These are phyloP conservation scores for Tagetes patula DNA, from an alignment of 129 eudicot genomes.

Conservation along the genomic window DNA sequence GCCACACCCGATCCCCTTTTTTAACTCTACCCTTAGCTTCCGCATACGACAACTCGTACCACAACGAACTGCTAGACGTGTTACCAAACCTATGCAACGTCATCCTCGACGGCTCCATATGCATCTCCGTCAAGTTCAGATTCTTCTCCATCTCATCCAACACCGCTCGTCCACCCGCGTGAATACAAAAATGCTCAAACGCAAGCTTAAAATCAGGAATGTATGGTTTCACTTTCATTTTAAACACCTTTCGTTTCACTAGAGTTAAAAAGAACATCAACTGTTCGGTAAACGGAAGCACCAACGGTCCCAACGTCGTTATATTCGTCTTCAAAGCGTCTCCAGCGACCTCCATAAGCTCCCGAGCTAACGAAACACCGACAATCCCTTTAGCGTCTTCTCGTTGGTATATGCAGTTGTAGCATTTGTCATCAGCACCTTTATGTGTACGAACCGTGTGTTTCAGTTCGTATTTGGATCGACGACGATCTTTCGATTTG, in stretches of 20 bases:
- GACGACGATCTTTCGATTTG: slow-evolving; percentile 45
- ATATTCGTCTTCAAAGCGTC: slow-evolving; percentile 85
- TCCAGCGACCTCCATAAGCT: slow-evolving; percentile 90
- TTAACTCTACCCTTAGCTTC: slow-evolving; percentile 81
- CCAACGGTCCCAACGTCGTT: slow-evolving; percentile 78
- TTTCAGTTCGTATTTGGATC: slow-evolving; percentile 70
- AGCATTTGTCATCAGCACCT: slow-evolving; percentile 78
- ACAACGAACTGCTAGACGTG: slow-evolving; percentile 87
- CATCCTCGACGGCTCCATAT: slow-evolving; percentile 94
- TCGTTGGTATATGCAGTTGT: slow-evolving; percentile 75
- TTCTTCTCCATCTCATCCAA: slow-evolving; percentile 75
- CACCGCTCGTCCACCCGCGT: slow-evolving; percentile 89
- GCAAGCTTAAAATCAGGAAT: slow-evolving; percentile 86
- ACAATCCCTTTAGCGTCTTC: slow-evolving; percentile 73
- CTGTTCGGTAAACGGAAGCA: slow-evolving; percentile 79
- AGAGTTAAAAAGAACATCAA: slow-evolving; percentile 64
- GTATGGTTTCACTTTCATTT: slow-evolving; percentile 72
- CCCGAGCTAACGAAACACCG: slow-evolving; percentile 81
- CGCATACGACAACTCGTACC: slow-evolving; percentile 83
- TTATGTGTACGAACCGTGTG: slow-evolving; percentile 89
- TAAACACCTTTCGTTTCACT: slow-evolving; percentile 56
- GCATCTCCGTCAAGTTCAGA: slow-evolving; percentile 60
- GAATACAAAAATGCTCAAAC: slow-evolving; percentile 89
- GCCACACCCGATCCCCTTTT: slow-evolving; percentile 84
- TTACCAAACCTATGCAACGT: slow-evolving; percentile 85